A percentile compares a stretch with the other conserved stretches of the same genome.
Conservation (phyloP, 139 green algal species). For the Coelastrella sp. region DNA sequence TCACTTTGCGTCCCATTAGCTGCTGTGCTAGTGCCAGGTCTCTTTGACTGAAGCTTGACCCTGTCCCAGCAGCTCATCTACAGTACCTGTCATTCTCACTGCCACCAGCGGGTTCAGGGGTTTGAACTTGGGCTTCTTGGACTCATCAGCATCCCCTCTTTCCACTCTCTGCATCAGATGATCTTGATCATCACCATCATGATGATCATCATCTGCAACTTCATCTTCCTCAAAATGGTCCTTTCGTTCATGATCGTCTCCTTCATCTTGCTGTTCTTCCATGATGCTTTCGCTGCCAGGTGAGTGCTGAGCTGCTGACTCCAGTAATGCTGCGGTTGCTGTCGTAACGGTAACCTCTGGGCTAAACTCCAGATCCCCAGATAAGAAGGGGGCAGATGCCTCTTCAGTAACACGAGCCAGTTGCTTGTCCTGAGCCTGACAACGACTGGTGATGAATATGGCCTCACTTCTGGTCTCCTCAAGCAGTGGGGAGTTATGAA, state of each 20-base stretch:
- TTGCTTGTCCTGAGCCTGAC: slow-evolving; percentile 13
- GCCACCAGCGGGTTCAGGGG: neutral
- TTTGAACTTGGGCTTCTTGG: neutral
- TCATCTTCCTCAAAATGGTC: no score
- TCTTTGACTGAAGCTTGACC: no score
- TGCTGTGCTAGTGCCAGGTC: no score
- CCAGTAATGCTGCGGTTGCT: no score
- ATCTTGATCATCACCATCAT: neutral
- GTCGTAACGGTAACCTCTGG: neutral
- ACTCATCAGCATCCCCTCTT: neutral
- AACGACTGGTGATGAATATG: slow-evolving; percentile 27
- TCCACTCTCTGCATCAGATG: neutral
- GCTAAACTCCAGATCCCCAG: neutral
- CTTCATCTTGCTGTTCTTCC: no score
- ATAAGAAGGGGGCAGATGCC: neutral
- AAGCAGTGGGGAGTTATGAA: neutral
- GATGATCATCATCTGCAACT: neutral
- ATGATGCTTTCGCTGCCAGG: no score
- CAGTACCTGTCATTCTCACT: slow-evolving; percentile 3
- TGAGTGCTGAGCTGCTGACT: no score
- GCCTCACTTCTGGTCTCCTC: slow-evolving; percentile 34
- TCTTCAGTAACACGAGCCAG: neutral
- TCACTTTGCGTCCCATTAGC: no score
- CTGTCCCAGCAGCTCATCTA: no score
- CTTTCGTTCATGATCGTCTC: no score